These are phyloP conservation scores for Epichloe scottii DNA, from an alignment of 2,329 filamentous ascomycete species.

Conservation along the genomic window DNA sequence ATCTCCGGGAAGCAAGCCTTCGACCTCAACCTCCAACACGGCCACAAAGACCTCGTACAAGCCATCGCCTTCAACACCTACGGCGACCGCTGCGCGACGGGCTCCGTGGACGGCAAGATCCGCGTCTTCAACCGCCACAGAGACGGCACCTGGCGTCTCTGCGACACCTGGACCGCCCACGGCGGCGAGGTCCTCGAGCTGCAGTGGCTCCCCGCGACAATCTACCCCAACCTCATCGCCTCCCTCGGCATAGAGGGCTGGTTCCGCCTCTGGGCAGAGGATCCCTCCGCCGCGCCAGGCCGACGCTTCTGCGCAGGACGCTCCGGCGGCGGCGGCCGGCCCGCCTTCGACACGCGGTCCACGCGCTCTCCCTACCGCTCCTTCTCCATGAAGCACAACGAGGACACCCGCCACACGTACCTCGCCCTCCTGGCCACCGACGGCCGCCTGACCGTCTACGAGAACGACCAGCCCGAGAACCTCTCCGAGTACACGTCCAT, in stretches of 20 bases:
- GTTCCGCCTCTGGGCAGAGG: constrained; percentile 88
- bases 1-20: constrained; percentile 36
- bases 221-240: constrained; percentile 74
- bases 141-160: constrained; percentile 64
- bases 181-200: constrained; percentile 86
- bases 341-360: constrained; percentile 44
- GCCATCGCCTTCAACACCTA: constrained; percentile 86
- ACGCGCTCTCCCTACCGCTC: constrained; percentile 57
- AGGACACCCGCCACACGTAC: constrained; percentile 69
- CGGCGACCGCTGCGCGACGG: constrained; percentile 81
- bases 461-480: constrained; percentile 75
- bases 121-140: constrained; percentile 81
- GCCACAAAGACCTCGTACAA: constrained; percentile 69
- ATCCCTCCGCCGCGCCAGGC: constrained; percentile 67
- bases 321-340: constrained; percentile 29
- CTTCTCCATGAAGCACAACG: constrained; percentile 72
- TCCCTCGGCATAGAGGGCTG: constrained; percentile 83
- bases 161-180: constrained; percentile 83
- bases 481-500: constrained; percentile 63
- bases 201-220: constrained; percentile 84
- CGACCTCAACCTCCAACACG: constrained; percentile 54
- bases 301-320: constrained; percentile 64
- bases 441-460: constrained; percentile 66
- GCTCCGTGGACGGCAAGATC: constrained; percentile 83
- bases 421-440: constrained; percentile 76